Evolutionary conservation across 1,139 yeast species (phyloP).

Genomic region (Arxiozyma slooffiae): DNA sequence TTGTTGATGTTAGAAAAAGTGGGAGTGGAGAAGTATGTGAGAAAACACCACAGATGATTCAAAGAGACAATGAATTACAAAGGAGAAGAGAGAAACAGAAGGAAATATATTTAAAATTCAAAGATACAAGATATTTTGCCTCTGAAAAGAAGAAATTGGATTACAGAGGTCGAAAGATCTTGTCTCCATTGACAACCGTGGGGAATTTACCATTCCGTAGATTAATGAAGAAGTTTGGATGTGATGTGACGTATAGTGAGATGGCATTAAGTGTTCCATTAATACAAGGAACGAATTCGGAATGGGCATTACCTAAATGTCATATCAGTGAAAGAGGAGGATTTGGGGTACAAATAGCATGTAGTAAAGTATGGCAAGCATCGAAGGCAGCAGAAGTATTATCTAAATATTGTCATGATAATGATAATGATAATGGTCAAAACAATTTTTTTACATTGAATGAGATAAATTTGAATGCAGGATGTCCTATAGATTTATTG

Average conservation of each 20-base stretch:
- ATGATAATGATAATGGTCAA: background rate
- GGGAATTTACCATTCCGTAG: slow-evolving; percentile 94
- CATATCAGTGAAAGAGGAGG: slow-evolving; percentile 76
- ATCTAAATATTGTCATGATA: slow-evolving; percentile 22
- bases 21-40: slow-evolving; percentile 4
- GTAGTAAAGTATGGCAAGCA: slow-evolving; percentile 88
- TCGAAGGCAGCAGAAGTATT: slow-evolving; percentile 82
- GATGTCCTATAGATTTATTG: slow-evolving; percentile 91
- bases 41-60: slow-evolving; percentile 23
- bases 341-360: slow-evolving; percentile 89
- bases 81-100: slow-evolving; percentile 32
- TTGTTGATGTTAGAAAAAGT: slow-evolving; percentile 14
- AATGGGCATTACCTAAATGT: slow-evolving; percentile 95
- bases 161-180: slow-evolving; percentile 65
- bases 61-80: slow-evolving; percentile 18
- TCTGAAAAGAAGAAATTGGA: slow-evolving; percentile 73
- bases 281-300: slow-evolving; percentile 81
- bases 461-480: slow-evolving; percentile 86
- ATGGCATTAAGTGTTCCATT: slow-evolving; percentile 84
- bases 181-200: slow-evolving; percentile 93
- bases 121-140: slow-evolving; percentile 69
- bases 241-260: slow-evolving; percentile 88
- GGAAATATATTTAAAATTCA: slow-evolving; percentile 41
- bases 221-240: slow-evolving; percentile 82
- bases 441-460: slow-evolving; percentile 42